Conservation (phyloP, 2,329 filamentous ascomycete species). For the Tolypocladium capitatum region DNA sequence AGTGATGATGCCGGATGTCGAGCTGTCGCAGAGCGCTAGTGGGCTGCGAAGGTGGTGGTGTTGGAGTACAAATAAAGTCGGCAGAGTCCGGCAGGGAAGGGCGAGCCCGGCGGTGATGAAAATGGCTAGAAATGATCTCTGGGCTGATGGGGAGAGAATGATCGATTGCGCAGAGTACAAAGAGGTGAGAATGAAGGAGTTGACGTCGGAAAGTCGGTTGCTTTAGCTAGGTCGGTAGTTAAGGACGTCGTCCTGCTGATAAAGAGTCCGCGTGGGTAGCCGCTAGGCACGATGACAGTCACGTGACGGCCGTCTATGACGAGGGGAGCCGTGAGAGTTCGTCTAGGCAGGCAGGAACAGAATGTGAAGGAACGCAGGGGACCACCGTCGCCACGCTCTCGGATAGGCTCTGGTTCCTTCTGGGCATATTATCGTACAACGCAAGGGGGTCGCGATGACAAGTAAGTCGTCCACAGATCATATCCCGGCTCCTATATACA, state of each 20-base stretch:
- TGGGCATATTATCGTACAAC: not conserved
- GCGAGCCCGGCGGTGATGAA: conserved; percentile 3
- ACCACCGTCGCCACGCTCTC: too few species aligned
- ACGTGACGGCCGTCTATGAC: not conserved
- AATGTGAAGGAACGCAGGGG: too few species aligned
- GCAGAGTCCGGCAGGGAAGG: conserved; percentile 1
- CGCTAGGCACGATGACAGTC: not conserved
- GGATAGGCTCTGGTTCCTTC: too few species aligned
- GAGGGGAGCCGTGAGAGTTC: too few species aligned
- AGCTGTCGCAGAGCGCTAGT: conserved; percentile 8
- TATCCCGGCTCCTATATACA: not conserved
- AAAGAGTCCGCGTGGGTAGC: not conserved
- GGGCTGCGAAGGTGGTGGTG: conserved; percentile 7
- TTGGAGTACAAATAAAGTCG: conserved; percentile 2
- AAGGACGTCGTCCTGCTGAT: not conserved
- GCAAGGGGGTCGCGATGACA: too few species aligned
- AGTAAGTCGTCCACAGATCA: not conserved
- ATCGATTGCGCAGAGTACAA: not conserved
- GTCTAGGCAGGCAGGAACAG: too few species aligned
- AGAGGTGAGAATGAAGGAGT: not conserved
- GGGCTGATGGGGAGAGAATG: not conserved
- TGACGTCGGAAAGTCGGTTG: not conserved
- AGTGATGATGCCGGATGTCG: conserved; percentile 5
- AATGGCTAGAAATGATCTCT: not conserved
- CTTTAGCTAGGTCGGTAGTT: not conserved